Conservation (phyloP, 2,329 filamentous ascomycete species). For the Cryphonectria radicalis region DNA sequence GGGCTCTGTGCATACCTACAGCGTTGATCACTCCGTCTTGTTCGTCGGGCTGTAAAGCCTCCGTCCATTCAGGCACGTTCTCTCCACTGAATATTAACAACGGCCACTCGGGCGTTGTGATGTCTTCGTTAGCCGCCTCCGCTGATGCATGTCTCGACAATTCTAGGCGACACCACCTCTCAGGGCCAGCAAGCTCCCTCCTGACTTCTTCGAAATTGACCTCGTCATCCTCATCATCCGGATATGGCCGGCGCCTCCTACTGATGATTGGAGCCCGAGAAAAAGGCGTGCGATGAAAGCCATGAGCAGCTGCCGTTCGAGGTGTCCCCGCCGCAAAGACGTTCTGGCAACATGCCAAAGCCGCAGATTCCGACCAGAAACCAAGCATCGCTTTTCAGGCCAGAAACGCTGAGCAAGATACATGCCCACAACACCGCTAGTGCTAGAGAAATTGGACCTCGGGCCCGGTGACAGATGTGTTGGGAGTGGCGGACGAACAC, state of each 20-base stretch:
- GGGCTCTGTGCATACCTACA: constrained; percentile 29
- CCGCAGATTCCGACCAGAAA: constrained; percentile 10
- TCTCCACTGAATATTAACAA: background rate
- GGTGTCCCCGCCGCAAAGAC: constrained; percentile 6
- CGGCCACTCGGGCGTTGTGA: background rate
- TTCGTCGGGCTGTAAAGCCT: background rate
- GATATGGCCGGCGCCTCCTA: background rate
- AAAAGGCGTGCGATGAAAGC: background rate
- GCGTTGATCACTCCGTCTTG: constrained; percentile 13
- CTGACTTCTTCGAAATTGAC: background rate
- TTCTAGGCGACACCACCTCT: background rate
- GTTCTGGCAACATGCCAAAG: constrained; percentile 13
- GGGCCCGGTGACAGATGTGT: background rate
- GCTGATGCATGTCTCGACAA: background rate
- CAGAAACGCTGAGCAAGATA: constrained; percentile 3
- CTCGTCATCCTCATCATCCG: background rate
- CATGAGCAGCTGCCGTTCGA: background rate
- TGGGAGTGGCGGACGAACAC: background rate
- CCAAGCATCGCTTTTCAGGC: constrained; percentile 4
- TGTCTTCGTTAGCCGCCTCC: background rate
- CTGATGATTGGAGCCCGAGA: background rate
- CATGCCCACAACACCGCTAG: constrained; percentile 3
- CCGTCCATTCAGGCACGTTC: background rate
- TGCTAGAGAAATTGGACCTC: background rate
- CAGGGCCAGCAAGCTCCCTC: background rate